Conservation (phyloP, 176 grass and related monocot genomes). For the Raddia guianensis region DNA sequence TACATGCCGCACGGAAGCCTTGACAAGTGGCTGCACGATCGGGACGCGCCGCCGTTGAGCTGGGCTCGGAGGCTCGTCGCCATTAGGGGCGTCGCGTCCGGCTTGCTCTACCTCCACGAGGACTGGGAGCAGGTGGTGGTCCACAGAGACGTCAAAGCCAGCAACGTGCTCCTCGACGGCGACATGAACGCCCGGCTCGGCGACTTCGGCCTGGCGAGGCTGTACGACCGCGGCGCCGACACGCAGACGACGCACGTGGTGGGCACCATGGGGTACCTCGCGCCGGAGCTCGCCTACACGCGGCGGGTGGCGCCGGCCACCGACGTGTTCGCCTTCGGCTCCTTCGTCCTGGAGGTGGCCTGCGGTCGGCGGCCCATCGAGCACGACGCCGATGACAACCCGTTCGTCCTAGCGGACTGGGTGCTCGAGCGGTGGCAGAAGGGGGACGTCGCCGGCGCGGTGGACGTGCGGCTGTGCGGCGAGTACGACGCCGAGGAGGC, state of each 20-base stretch:
- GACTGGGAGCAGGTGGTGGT: conserved; percentile 58
- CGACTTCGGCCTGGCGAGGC: conserved; percentile 57
- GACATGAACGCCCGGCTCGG: conserved; percentile 47
- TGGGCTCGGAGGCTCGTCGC: conserved; percentile 46
- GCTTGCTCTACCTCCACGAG: conserved; percentile 56
- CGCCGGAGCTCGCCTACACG: conserved; percentile 54
- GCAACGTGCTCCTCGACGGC: conserved; percentile 73
- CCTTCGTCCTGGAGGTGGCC: conserved; percentile 58
- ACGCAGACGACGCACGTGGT: conserved; percentile 37
- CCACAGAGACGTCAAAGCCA: conserved; percentile 84
- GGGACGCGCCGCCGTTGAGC: conserved; percentile 27
- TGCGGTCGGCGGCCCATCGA: conserved; percentile 50
- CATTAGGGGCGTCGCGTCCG: conserved; percentile 40
- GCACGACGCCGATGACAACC: conserved; percentile 15
- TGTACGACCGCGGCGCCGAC: conserved; percentile 37
- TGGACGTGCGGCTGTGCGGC: conserved; percentile 40
- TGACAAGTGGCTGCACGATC: conserved; percentile 49
- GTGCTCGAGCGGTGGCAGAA: conserved; percentile 38
- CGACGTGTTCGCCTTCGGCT: conserved; percentile 59
- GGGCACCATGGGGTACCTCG: conserved; percentile 62
- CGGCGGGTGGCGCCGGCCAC: conserved; percentile 44
- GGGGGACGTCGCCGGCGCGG: conserved; percentile 10
- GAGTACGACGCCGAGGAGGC: conserved; percentile 15
- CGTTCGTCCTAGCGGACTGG: conserved; percentile 37
- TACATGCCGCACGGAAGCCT: conserved; percentile 67